A percentile compares a stretch with the other conserved stretches of the same genome.
phyloP scores from a whole-genome alignment of 2,329 filamentous ascomycete genomes.

The Alternaria sp. region DNA sequence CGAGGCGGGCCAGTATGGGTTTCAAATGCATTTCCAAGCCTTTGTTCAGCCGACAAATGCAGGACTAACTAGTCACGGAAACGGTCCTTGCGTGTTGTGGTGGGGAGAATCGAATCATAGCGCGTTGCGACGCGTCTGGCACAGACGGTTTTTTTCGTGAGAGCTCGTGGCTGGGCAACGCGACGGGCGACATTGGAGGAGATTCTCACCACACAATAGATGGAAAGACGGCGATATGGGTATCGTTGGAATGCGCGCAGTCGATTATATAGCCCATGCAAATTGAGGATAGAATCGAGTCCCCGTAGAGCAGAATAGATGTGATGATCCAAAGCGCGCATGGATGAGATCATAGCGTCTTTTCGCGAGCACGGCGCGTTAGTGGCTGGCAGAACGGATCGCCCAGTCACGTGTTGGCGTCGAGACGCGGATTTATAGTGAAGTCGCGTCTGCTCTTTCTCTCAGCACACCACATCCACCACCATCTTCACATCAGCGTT shows the following conservation, averaged over 20 bases:
- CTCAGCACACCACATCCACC: slow-evolving; percentile 34
- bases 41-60: slow-evolving; percentile 39
- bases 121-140: slow-evolving; percentile 45
- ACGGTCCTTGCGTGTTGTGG: slow-evolving; percentile 40
- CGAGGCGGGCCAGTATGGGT: slow-evolving; percentile 16
- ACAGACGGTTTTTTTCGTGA: slow-evolving; percentile 35
- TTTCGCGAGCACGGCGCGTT: slow-evolving; percentile 27
- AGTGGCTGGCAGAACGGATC: slow-evolving; percentile 17
- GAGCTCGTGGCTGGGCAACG: slow-evolving; percentile 38
- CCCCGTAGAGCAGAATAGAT: neutral
- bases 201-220: slow-evolving; percentile 6
- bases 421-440: slow-evolving; percentile 33
- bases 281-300: neutral
- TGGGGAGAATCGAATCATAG: slow-evolving; percentile 41
- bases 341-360: slow-evolving; percentile 43
- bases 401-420: slow-evolving; percentile 35
- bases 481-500: slow-evolving; percentile 26
- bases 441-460: slow-evolving; percentile 25
- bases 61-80: slow-evolving; percentile 34
- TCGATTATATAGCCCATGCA: neutral
- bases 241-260: slow-evolving; percentile 21
- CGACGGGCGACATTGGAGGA: slow-evolving; percentile 18
- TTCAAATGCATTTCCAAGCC: slow-evolving; percentile 41
- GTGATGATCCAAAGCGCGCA: slow-evolving; percentile 15
- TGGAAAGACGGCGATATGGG: slow-evolving; percentile 20